A percentile compares a stretch with the other conserved stretches of the same genome.
Conservation (phyloP, 1,284 basidiomycete genomes). For the Apiotrichum mycotoxinovorans region DNA sequence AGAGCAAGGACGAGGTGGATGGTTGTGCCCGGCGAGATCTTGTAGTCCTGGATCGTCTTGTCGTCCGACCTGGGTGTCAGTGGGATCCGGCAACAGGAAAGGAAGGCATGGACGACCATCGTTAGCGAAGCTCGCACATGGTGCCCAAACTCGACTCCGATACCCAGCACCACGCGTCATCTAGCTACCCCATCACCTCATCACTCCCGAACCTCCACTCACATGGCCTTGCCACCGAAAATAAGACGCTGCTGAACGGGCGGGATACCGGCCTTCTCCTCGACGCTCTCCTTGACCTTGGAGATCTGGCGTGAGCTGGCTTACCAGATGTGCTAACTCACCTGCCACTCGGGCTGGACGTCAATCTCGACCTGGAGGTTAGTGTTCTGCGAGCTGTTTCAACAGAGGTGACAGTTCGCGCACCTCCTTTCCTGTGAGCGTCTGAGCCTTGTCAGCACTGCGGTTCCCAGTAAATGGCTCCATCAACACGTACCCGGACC, state of each 20-base stretch:
- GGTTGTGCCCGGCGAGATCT: slow-evolving; percentile 74
- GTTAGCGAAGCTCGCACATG: too few relatives aligned
- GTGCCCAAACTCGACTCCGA: too few relatives aligned
- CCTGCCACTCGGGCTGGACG: slow-evolving; percentile 88
- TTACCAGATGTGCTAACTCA: slow-evolving; percentile 43
- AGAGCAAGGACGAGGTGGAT: slow-evolving; percentile 90
- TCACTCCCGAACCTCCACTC: slow-evolving; percentile 45
- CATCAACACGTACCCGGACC: slow-evolving; percentile 41
- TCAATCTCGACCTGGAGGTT: slow-evolving; percentile 66
- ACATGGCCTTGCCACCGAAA: slow-evolving; percentile 94
- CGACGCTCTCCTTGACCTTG: slow-evolving; percentile 96
- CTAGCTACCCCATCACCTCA: background rate
- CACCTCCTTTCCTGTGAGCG: slow-evolving; percentile 46
- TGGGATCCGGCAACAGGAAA: background rate
- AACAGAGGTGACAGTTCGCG: slow-evolving; percentile 1
- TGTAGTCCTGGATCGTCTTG: slow-evolving; percentile 77
- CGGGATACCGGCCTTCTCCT: slow-evolving; percentile 98
- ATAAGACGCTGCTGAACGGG: slow-evolving; percentile 95
- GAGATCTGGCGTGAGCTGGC: slow-evolving; percentile 62
- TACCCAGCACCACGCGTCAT: background rate
- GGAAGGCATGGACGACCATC: background rate
- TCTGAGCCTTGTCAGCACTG: slow-evolving; percentile 25
- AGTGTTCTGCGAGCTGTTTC: background rate
- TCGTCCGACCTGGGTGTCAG: slow-evolving; percentile 63
- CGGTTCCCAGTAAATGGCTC: background rate